Percentiles rank a stretch among this genome's conserved stretches.
Conservation (phyloP, 345 rosid genomes). For the Sonneratia caseolaris region DNA sequence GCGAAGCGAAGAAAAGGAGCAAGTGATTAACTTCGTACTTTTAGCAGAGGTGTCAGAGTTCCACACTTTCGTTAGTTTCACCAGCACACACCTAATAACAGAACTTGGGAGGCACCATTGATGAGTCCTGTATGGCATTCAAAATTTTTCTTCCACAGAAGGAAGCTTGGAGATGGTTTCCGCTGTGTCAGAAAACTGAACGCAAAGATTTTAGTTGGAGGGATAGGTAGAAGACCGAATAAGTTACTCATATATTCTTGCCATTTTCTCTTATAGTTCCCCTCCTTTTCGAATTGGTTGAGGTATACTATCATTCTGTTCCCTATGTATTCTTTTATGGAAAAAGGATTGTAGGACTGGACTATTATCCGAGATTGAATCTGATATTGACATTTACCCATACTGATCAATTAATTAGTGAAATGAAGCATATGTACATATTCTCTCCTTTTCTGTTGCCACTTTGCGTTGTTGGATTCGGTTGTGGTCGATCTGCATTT, state of each 20-base stretch:
- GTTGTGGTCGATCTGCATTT: background rate
- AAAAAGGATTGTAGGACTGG: conserved; percentile 25
- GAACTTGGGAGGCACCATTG: background rate
- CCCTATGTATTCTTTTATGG: conserved; percentile 34
- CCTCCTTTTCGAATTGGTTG: conserved; percentile 14
- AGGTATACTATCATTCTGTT: background rate
- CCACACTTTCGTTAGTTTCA: background rate
- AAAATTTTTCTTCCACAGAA: conserved; percentile 18
- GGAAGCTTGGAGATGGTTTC: conserved; percentile 30
- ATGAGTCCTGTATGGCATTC: conserved; percentile 7
- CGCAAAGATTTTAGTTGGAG: conserved; percentile 18
- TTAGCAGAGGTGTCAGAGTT: background rate
- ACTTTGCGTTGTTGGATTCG: background rate
- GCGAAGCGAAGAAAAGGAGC: conserved; percentile 95
- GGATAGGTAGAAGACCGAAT: conserved; percentile 26
- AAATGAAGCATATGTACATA: conserved; percentile 2
- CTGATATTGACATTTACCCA: conserved; percentile 42
- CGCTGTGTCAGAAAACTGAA: conserved; percentile 25
- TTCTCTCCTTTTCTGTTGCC: background rate
- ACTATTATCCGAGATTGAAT: conserved; percentile 20
- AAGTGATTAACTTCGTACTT: conserved; percentile 26
- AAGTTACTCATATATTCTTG: conserved; percentile 17
- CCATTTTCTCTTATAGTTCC: conserved; percentile 17
- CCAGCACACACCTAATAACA: background rate
- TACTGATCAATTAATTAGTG: conserved; percentile 57